Percentiles rank a stretch among this genome's conserved stretches.
Conservation (phyloP, 495 filamentous ascomycete species). For the Darksidea phi region DNA sequence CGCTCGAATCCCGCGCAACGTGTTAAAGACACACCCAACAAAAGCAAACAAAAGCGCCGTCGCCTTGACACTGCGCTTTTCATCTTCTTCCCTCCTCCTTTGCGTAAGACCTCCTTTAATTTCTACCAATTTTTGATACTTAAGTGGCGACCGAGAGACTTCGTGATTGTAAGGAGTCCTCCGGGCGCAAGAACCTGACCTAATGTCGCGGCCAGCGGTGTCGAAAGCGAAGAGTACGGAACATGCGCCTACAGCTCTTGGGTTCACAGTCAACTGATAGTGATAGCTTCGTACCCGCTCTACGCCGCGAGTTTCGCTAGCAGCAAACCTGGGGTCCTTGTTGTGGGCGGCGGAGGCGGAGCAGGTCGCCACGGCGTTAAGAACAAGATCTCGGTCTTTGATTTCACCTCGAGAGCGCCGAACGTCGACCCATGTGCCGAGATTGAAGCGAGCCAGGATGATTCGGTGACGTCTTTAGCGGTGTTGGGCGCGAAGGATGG, state of each 20-base stretch:
- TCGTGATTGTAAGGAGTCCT: no score
- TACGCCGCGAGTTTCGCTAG: constrained; percentile 89
- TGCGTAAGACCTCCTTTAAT: background rate
- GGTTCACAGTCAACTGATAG: constrained; percentile 53
- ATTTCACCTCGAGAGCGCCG: constrained; percentile 60
- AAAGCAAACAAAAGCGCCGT: background rate
- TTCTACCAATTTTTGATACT: background rate
- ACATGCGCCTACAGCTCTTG: background rate
- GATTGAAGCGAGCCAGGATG: constrained; percentile 78
- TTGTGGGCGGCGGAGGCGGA: constrained; percentile 91
- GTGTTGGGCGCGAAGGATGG: constrained; percentile 53
- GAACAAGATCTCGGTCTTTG: constrained; percentile 53
- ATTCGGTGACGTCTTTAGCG: constrained; percentile 83
- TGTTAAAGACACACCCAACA: background rate
- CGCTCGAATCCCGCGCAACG: background rate
- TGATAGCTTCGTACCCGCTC: constrained; percentile 78
- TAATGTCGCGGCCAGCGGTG: constrained; percentile 7
- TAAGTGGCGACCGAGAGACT: no score
- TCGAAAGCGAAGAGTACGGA: constrained; percentile 3
- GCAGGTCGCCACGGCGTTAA: background rate
- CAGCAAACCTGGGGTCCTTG: constrained; percentile 65
- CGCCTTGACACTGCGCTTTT: background rate
- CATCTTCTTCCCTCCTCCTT: background rate
- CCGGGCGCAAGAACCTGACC: background rate
- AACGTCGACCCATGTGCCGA: constrained; percentile 63